phyloP scores from a whole-genome alignment of 441 rosid species.

The Croton setiger region DNA sequence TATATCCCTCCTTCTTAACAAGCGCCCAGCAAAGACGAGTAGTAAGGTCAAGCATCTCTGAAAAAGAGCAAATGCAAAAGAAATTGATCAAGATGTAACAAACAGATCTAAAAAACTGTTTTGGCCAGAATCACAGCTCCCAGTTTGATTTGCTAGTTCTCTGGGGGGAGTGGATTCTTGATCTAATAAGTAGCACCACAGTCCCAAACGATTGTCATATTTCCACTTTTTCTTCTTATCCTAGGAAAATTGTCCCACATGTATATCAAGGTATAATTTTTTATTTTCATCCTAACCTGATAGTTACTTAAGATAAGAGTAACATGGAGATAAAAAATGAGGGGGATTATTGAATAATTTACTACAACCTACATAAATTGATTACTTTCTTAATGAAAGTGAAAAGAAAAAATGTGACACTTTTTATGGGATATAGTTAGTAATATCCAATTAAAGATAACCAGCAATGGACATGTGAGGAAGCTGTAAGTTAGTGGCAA shows the following conservation, averaged over 20 bases:
- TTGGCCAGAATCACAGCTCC: background rate
- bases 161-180: background rate
- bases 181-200: background rate
- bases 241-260: too few species aligned
- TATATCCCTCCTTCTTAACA: conserved; percentile 91
- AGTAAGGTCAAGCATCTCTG: conserved; percentile 96
- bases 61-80: conserved; percentile 22
- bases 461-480: background rate
- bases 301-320: too few species aligned
- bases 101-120: background rate
- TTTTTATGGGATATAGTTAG: too few species aligned
- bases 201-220: too few species aligned
- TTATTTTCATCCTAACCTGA: too few species aligned
- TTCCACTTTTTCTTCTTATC: too few species aligned
- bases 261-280: too few species aligned
- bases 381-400: too few species aligned
- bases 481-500: background rate
- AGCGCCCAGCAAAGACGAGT: conserved; percentile 92
- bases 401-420: too few species aligned
- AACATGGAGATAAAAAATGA: too few species aligned
- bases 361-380: too few species aligned
- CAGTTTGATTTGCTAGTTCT: background rate
- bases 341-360: too few species aligned
- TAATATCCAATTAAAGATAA: background rate
- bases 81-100: conserved; percentile 12